Conservation (phyloP, 148 eudicot species). For the Silene conica region DNA sequence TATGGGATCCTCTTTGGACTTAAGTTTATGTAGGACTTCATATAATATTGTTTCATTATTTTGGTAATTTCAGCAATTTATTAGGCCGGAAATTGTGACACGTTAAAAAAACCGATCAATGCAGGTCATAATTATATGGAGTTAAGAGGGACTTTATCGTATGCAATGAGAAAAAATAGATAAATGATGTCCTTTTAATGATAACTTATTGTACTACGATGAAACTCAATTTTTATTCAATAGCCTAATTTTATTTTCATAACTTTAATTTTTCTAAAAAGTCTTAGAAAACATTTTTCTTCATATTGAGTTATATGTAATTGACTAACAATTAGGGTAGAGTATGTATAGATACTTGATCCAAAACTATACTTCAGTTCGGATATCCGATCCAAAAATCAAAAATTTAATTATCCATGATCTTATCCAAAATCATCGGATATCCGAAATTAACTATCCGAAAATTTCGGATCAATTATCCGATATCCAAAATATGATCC, state of each 20-base stretch:
- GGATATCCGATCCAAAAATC: too few relatives aligned
- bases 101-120: constrained; percentile 9
- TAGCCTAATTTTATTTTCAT: constrained; percentile 23
- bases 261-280: background rate
- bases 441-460: too few relatives aligned
- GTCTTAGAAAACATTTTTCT: too few relatives aligned
- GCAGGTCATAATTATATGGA: constrained; percentile 18
- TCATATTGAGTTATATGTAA: too few relatives aligned
- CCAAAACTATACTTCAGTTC: too few relatives aligned
- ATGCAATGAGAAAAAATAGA: constrained; percentile 11
- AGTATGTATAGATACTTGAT: too few relatives aligned
- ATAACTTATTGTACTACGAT: constrained; percentile 16
- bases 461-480: too few relatives aligned
- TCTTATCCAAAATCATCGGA: too few relatives aligned
- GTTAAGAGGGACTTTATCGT: constrained; percentile 6
- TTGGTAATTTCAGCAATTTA: constrained; percentile 18
- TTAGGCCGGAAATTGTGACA: constrained; percentile 13
- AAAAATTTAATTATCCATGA: too few relatives aligned
- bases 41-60: background rate
- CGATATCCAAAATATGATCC: too few relatives aligned
- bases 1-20: constrained; percentile 58
- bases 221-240: constrained; percentile 24
- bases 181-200: constrained; percentile 20
- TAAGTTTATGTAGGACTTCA: constrained; percentile 6
- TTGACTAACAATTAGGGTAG: too few relatives aligned